These are phyloP conservation scores for Globisporangium emineosum DNA, from an alignment of 352 stramenopile species.

Conservation along the genomic window DNA sequence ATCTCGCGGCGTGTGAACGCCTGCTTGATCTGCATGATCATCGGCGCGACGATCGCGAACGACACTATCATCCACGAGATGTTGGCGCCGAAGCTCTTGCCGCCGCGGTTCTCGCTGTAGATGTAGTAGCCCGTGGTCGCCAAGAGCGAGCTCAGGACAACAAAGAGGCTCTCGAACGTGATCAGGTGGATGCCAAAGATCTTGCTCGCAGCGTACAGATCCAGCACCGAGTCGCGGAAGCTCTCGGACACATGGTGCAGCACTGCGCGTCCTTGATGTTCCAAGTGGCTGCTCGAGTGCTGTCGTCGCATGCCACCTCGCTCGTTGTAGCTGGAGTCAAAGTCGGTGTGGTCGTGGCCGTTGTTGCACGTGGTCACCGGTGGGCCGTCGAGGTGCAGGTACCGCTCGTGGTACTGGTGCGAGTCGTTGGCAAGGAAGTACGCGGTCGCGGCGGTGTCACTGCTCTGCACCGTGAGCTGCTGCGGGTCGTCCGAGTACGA, in stretches of 20 bases:
- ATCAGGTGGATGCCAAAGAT: constrained; percentile 74
- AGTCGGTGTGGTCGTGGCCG: constrained; percentile 21
- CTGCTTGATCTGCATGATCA: constrained; percentile 89
- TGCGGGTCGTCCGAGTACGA: constrained; percentile 4
- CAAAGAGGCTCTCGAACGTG: constrained; percentile 77
- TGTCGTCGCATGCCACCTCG: constrained; percentile 3
- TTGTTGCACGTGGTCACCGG: constrained; percentile 18
- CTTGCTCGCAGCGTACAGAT: constrained; percentile 75
- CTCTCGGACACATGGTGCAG: constrained; percentile 37
- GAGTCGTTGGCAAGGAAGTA: constrained; percentile 13
- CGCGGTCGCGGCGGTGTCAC: constrained; percentile 11
- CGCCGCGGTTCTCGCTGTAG: constrained; percentile 31
- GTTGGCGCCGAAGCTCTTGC: constrained; percentile 65
- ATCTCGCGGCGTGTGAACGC: constrained; percentile 73
- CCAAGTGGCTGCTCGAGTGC: constrained; percentile 18
- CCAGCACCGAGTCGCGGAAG: constrained; percentile 57
- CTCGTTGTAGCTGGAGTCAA: constrained; percentile 11
- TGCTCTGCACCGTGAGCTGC: constrained; percentile 15
- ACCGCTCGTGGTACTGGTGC: constrained; percentile 7
- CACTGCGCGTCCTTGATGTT: constrained; percentile 11
- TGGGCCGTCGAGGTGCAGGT: constrained; percentile 13
- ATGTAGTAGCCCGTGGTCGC: constrained; percentile 73
- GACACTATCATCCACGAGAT: constrained; percentile 83
- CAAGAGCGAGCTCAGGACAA: constrained; percentile 55
- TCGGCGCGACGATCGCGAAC: constrained; percentile 78